Percentiles rank a stretch among this genome's conserved stretches.
These are phyloP conservation scores for Acrasis kona DNA, from an alignment of 78 protist genomes.

Conservation along the genomic window DNA sequence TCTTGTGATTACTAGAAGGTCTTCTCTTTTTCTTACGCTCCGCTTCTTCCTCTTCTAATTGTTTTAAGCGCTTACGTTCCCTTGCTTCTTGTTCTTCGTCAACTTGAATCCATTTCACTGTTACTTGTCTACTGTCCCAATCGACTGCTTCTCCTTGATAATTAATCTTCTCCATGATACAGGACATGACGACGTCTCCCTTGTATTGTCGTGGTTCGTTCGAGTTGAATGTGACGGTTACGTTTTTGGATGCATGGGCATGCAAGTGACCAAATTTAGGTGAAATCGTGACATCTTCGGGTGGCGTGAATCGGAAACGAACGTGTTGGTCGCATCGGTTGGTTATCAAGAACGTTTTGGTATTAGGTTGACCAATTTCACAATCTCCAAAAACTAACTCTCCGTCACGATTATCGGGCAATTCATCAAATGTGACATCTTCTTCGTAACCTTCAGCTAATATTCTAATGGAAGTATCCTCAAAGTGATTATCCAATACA, in stretches of 20 bases:
- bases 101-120: too few relatives aligned
- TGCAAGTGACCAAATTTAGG: slow-evolving; percentile 31
- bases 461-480: slow-evolving; percentile 10
- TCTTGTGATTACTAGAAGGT: too few relatives aligned
- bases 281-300: background rate
- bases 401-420: slow-evolving; percentile 20
- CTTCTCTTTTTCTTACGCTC: too few relatives aligned
- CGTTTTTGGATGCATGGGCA: background rate
- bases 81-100: too few relatives aligned
- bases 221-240: background rate
- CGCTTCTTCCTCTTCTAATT: too few relatives aligned
- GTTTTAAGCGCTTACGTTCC: too few relatives aligned
- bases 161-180: too few relatives aligned
- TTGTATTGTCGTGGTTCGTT: background rate
- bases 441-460: slow-evolving; percentile 27
- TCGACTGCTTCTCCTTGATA: too few relatives aligned
- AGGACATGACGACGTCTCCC: too few relatives aligned
- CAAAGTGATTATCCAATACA: slow-evolving; percentile 40
- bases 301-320: slow-evolving; percentile 26
- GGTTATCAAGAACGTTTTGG: slow-evolving; percentile 22
- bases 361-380: background rate
- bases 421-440: slow-evolving; percentile 26
- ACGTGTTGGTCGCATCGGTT: background rate
- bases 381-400: slow-evolving; percentile 29
- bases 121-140: too few relatives aligned